phyloP scores from a whole-genome alignment of 2,329 filamentous ascomycete genomes.

The Cryphonectria parasitica region DNA sequence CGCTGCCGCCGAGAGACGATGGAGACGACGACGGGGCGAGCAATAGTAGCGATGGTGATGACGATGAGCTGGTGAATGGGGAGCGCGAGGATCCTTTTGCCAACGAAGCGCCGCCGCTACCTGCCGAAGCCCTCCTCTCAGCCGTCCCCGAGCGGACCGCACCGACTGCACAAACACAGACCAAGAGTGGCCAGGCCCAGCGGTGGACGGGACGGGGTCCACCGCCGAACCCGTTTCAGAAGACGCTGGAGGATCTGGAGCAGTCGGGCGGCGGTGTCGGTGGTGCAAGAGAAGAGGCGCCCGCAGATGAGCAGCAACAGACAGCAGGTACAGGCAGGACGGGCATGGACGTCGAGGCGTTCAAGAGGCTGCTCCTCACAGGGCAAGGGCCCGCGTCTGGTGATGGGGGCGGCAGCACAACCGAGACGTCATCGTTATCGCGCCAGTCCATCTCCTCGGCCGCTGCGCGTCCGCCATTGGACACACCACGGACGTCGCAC shows the following conservation, averaged over 20 bases:
- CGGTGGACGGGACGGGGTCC: conserved; percentile 35
- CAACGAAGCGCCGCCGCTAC: conserved; percentile 32
- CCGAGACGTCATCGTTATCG: conserved; percentile 62
- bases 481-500: conserved; percentile 62
- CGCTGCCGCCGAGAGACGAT: conserved; percentile 37
- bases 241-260: conserved; percentile 57
- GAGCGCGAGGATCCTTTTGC: conserved; percentile 41
- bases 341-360: conserved; percentile 76
- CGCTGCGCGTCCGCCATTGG: conserved; percentile 36
- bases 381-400: conserved; percentile 55
- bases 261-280: conserved; percentile 30
- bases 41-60: conserved; percentile 31
- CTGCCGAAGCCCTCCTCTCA: conserved; percentile 32
- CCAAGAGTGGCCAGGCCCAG: conserved; percentile 27
- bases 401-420: conserved; percentile 54
- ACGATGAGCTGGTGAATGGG: conserved; percentile 34
- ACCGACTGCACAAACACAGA: conserved; percentile 13
- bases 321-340: conserved; percentile 41
- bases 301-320: background rate
- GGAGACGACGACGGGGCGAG: conserved; percentile 39
- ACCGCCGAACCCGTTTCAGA: conserved; percentile 60
- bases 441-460: conserved; percentile 62
- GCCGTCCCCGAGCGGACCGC: background rate
- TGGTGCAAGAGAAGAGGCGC: conserved; percentile 37
- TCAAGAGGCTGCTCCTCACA: conserved; percentile 76